Evolutionary conservation across 768 basidiomycete genomes (phyloP).

Genomic region (Lactarius quietus): DNA sequence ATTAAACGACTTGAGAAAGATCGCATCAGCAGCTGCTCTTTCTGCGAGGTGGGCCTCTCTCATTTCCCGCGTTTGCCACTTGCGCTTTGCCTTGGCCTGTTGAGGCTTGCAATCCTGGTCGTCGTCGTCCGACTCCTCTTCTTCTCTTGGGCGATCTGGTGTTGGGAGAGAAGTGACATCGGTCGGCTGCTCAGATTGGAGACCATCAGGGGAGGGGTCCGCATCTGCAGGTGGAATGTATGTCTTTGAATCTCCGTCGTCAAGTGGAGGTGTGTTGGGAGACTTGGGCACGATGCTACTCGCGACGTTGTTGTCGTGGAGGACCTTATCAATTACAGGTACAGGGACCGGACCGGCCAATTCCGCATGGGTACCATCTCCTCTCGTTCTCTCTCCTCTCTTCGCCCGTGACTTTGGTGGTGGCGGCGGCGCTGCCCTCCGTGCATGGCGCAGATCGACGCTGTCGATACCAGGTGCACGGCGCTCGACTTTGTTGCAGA

Average conservation of each 20-base stretch:
- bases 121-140: slow-evolving; percentile 25
- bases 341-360: slow-evolving; percentile 17
- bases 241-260: background rate
- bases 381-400: slow-evolving; percentile 40
- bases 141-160: slow-evolving; percentile 26
- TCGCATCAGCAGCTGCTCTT: slow-evolving; percentile 41
- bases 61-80: slow-evolving; percentile 38
- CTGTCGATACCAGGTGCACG: slow-evolving; percentile 71
- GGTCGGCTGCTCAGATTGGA: background rate
- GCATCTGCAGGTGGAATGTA: background rate
- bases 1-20: slow-evolving; percentile 69
- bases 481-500: slow-evolving; percentile 67
- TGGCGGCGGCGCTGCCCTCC: slow-evolving; percentile 35
- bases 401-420: slow-evolving; percentile 38
- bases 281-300: slow-evolving; percentile 1
- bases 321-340: background rate
- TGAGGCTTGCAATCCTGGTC: slow-evolving; percentile 35
- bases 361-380: slow-evolving; percentile 46
- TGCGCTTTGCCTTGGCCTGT: slow-evolving; percentile 40
- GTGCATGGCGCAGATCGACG: slow-evolving; percentile 49
- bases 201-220: background rate
- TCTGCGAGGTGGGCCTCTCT: slow-evolving; percentile 49
- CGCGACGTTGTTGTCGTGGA: background rate
- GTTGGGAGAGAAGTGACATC: slow-evolving; percentile 10
- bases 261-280: slow-evolving; percentile 9